Percentiles rank a stretch among this genome's conserved stretches.
Conservation (phyloP, 1,139 yeast species). For the Arxiozyma slooffiae region DNA sequence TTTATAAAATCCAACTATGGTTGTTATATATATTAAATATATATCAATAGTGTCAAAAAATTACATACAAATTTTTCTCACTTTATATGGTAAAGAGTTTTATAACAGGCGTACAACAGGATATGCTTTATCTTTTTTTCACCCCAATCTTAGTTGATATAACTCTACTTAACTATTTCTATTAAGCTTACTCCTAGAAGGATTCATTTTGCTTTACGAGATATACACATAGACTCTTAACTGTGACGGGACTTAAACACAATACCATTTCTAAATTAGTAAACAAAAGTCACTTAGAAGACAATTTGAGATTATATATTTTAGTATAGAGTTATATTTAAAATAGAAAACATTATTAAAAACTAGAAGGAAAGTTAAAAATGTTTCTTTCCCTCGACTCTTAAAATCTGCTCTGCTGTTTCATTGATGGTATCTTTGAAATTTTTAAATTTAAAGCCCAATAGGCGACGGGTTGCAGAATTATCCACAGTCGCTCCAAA, state of each 20-base stretch:
- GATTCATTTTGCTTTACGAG: background rate
- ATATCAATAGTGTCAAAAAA: too few relatives aligned
- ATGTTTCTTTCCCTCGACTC: slow-evolving; percentile 1
- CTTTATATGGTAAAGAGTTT: background rate
- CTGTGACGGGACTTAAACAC: too few relatives aligned
- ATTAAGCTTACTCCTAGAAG: too few relatives aligned
- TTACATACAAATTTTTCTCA: background rate
- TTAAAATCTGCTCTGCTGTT: slow-evolving; percentile 34
- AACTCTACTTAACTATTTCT: too few relatives aligned
- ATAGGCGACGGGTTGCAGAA: slow-evolving; percentile 15
- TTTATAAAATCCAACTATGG: background rate
- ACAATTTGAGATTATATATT: too few relatives aligned
- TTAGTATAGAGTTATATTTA: background rate
- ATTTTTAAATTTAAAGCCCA: slow-evolving; percentile 26
- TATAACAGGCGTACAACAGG: background rate
- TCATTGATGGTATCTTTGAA: slow-evolving; percentile 36
- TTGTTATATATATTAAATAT: too few relatives aligned
- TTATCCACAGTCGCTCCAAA: slow-evolving; percentile 13
- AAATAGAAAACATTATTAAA: background rate
- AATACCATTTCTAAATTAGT: too few relatives aligned
- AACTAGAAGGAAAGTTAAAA: background rate
- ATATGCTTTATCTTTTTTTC: background rate
- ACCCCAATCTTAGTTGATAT: background rate
- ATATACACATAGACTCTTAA: background rate
- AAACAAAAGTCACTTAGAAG: background rate